Evolutionary conservation across 257 asterid genomes (phyloP).

Genomic region (Catharanthus roseus): DNA sequence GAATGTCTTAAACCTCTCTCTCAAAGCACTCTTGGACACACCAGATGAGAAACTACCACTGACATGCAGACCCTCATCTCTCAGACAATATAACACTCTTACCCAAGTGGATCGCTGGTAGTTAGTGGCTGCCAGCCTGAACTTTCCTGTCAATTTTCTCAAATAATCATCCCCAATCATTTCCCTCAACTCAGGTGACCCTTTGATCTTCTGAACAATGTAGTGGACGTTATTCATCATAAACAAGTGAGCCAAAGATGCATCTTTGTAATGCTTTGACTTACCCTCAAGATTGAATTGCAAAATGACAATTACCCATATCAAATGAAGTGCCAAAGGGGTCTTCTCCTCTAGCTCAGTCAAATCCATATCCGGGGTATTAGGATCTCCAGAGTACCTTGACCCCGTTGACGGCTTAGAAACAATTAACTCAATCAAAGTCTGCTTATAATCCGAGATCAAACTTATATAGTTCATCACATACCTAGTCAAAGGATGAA

Average conservation of each 20-base stretch:
- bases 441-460: slow-evolving; percentile 73
- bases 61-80: slow-evolving; percentile 83
- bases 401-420: slow-evolving; percentile 66
- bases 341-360: slow-evolving; percentile 54
- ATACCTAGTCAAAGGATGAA: slow-evolving; percentile 86
- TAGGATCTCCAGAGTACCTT: slow-evolving; percentile 57
- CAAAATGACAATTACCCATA: slow-evolving; percentile 71
- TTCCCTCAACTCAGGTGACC: slow-evolving; percentile 72
- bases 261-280: slow-evolving; percentile 67
- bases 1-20: slow-evolving; percentile 82
- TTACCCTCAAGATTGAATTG: slow-evolving; percentile 78
- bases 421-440: slow-evolving; percentile 58
- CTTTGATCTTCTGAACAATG: slow-evolving; percentile 69
- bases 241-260: slow-evolving; percentile 73
- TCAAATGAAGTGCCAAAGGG: slow-evolving; percentile 65
- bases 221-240: slow-evolving; percentile 94
- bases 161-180: slow-evolving; percentile 75
- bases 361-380: slow-evolving; percentile 70
- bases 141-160: slow-evolving; percentile 54
- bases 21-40: slow-evolving; percentile 71
- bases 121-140: slow-evolving; percentile 56
- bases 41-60: slow-evolving; percentile 81
- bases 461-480: slow-evolving; percentile 85
- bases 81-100: slow-evolving; percentile 67
- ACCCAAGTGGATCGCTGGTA: slow-evolving; percentile 82